phyloP scores from a whole-genome alignment of 805 yeast species.

The Ogataea populi-albae region DNA sequence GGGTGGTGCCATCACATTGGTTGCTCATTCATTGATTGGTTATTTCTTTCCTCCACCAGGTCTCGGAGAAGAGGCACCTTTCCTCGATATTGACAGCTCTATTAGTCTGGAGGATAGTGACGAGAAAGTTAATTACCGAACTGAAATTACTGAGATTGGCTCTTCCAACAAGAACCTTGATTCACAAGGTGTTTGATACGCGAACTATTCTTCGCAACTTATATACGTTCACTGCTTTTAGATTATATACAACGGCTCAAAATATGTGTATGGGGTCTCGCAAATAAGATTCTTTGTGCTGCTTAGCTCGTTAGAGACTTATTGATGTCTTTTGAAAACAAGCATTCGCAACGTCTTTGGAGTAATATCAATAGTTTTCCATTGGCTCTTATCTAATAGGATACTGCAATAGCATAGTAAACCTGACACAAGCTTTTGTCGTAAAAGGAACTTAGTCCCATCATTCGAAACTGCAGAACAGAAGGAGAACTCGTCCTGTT shows the following conservation, averaged over 20 bases:
- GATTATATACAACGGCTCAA: too few relatives aligned
- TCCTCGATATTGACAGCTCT: conserved; percentile 3
- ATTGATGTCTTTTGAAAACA: conserved; percentile 6
- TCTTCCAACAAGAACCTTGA: too few relatives aligned
- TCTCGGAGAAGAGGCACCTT: conserved; percentile 11
- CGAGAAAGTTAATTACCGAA: conserved; percentile 7
- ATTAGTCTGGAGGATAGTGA: not conserved
- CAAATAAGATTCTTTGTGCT: not conserved
- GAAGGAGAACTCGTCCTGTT: conserved; percentile 1
- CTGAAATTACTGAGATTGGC: conserved; percentile 7
- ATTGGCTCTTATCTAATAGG: conserved; percentile 5
- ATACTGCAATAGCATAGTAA: conserved; percentile 12
- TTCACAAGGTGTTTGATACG: too few relatives aligned
- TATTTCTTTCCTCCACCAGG: conserved; percentile 13
- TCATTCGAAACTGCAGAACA: not conserved
- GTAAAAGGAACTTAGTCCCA: not conserved
- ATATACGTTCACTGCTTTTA: too few relatives aligned
- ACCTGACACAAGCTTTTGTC: conserved; percentile 12
- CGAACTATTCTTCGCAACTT: too few relatives aligned
- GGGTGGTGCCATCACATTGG: conserved; percentile 10
- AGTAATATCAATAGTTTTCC: too few relatives aligned
- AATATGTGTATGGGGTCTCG: too few relatives aligned
- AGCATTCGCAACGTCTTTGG: too few relatives aligned
- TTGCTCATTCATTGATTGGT: conserved; percentile 8
- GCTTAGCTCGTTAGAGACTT: not conserved